Base-by-base conservation (phyloP, 768 basidiomycete species). In the Auriscalpium orientale region DNA sequence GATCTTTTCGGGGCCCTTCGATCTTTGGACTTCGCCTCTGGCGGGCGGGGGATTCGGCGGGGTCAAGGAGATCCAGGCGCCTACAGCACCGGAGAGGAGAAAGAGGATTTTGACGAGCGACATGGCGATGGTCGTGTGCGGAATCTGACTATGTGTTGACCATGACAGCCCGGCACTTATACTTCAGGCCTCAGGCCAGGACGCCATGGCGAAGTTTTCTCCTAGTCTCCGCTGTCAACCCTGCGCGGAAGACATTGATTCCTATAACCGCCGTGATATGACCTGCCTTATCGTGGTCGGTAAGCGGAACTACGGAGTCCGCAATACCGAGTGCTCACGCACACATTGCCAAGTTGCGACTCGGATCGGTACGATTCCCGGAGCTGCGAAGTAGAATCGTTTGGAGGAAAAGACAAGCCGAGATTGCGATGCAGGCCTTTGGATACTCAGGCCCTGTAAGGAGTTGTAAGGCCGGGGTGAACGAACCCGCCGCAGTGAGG, bases 11-110 rank as follows among this genome's bases (percentile, higher is more conserved):
- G 49, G 48, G 34, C 60, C 60, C 9, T 21, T 49, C 28, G 46
- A 46, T 33, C 53, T 55, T 51, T 53, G 38, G 10, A 58, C 53
- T 22, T 61, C 60, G 3, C 45, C 36, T 13, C 18, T 35, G 22
- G 36, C 33, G 1, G 60, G 60, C 1, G 57, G 54, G 8, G 60
- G 60, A 13, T 61, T 59, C 1, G 60, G 60, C n/a, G 60, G 58
- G 3, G 60, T 61, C 47, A 61, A 51, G 9, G 60, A 46, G 13
- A 48, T 52, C 60, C 60, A 61, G 9, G 60, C 28, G 48, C 58
- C 58, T 5, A 53, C 18, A 1, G 43, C 34, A 35, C 54, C 54
- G 33, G 38, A 10, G 8, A 43, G 4, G 36, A 59, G 34, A 13
- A 61, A 34, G 4, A 54, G 51, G 6, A 56, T 38, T 56, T 61